A percentile compares a stretch with the other conserved stretches of the same genome.
These are phyloP conservation scores for Russula sp. DNA, from an alignment of 768 basidiomycete genomes.

Conservation along the genomic window DNA sequence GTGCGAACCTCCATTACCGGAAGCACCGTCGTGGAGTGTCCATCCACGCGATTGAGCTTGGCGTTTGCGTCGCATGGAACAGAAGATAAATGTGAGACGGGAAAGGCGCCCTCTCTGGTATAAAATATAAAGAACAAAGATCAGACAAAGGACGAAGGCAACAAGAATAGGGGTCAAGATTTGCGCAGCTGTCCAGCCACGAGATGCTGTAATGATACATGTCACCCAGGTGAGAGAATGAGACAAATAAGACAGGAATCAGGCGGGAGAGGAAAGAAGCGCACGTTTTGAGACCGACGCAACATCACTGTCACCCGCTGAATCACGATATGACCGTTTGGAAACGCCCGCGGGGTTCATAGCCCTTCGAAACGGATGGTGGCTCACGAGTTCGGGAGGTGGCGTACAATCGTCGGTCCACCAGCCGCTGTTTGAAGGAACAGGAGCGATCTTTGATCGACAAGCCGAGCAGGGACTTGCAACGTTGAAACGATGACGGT, in stretches of 20 bases:
- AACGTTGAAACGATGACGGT: neutral
- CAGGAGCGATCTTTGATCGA: neutral
- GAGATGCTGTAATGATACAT: slow-evolving; percentile 16
- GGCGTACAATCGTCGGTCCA: neutral
- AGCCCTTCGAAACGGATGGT: neutral
- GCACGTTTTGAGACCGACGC: slow-evolving; percentile 3
- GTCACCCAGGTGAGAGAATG: neutral
- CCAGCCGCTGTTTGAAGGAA: neutral
- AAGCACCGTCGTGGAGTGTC: neutral
- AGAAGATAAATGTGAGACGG: neutral
- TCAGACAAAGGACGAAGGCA: neutral
- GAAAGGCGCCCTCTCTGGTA: slow-evolving; percentile 6
- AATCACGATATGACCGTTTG: slow-evolving; percentile 3
- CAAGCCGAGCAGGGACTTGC: neutral
- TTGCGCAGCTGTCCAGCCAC: slow-evolving; percentile 1
- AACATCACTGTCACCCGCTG: neutral
- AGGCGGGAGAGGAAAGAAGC: neutral
- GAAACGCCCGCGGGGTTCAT: slow-evolving; percentile 6
- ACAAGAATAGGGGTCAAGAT: slow-evolving; percentile 13
- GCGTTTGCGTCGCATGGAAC: slow-evolving; percentile 7
- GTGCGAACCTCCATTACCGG: neutral
- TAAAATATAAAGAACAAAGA: neutral
- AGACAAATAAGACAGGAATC: neutral
- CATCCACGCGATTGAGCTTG: neutral
- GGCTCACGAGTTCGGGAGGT: neutral